Conservation (phyloP, 352 stramenopile species). For the Pythium rhizo-oryzae region DNA sequence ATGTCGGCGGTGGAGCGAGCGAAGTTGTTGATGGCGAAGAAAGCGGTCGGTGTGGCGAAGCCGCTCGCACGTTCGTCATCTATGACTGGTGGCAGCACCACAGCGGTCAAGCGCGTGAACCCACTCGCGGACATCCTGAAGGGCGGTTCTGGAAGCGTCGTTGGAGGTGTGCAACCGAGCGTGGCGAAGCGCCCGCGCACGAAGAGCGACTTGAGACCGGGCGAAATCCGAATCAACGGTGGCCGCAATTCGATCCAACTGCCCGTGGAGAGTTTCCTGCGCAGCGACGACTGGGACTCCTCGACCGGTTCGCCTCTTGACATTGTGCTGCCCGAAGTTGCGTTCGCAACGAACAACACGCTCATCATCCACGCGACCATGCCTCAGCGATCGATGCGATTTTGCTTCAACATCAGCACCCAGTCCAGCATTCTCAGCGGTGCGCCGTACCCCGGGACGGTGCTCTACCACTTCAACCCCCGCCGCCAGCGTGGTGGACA, state of each 20-base stretch:
- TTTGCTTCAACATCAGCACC: slow-evolving; percentile 81
- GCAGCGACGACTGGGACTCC: slow-evolving; percentile 81
- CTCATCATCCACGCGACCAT: slow-evolving; percentile 81
- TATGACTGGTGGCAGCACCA: slow-evolving; percentile 6
- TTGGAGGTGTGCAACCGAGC: slow-evolving; percentile 50
- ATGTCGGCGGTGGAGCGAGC: slow-evolving; percentile 73
- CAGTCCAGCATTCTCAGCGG: slow-evolving; percentile 71
- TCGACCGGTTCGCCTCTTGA: slow-evolving; percentile 56
- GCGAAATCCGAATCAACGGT: slow-evolving; percentile 78
- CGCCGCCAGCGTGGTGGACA: slow-evolving; percentile 61
- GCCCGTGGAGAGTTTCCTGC: slow-evolving; percentile 76
- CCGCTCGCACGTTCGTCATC: slow-evolving; percentile 24
- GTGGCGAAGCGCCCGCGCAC: slow-evolving; percentile 62
- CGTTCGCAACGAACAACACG: slow-evolving; percentile 86
- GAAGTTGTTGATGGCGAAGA: slow-evolving; percentile 82
- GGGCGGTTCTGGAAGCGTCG: slow-evolving; percentile 66
- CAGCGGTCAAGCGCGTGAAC: slow-evolving; percentile 70
- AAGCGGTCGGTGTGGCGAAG: slow-evolving; percentile 33
- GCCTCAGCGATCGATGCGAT: slow-evolving; percentile 57
- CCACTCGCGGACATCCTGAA: slow-evolving; percentile 79
- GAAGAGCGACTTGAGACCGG: slow-evolving; percentile 66
- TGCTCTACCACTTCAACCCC: slow-evolving; percentile 84
- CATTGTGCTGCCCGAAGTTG: slow-evolving; percentile 70
- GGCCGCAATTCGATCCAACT: slow-evolving; percentile 78
- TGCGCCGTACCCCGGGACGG: slow-evolving; percentile 69